Evolutionary conservation across 1,139 yeast species (phyloP), one percentile per base, ranked within the genome.

Genomic region (Saccharomyces hybrid): DNA sequence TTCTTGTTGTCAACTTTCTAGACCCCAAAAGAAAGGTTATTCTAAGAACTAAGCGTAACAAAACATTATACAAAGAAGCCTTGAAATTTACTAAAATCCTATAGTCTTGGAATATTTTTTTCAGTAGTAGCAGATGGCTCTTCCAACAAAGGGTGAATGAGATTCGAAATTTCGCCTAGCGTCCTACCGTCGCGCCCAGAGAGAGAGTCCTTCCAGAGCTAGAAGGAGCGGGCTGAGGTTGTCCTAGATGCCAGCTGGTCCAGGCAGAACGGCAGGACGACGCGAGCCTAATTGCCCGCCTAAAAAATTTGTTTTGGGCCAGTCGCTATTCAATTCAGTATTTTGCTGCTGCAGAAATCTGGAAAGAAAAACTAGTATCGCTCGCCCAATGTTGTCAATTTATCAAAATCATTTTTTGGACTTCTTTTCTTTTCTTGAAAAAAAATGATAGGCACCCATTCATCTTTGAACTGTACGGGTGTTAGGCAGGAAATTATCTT

Each of bases 1-100:
- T 50, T 28, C 26, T 50, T 28, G 46, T 50, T 50, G 44, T 38
- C 44, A 9, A 38, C 44, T 38, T 38, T 38, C 44, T 38, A 16
- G 44, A 38, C 44, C 44, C 44, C 44, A 38, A 38, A 38, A 38
- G 44, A 38, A 38, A 38, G 44, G 2, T 16, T 11, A 13, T 38
- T 19, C 23, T 16, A 38, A 38, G 25, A 5, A 7, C 1, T 19
- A 38, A 38, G 3, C 9, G 6, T 38, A 38, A 16, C 7, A 0
- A 38, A 38, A 9, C 11, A 19, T 2, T 7, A 38, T 5, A 0
- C n/a, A 16, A 16, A 16, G 25, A 4, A 38, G 44, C 44, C 44
- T 16, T 38, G 44, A 38, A 38, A 16, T 38, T 38, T 34, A 34
- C 42, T 5, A 34, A 34, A 34, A 34, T 16, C 16, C 19, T 19